phyloP scores from a whole-genome alignment of 2,329 filamentous ascomycete genomes.

The Colletotrichum sp. region DNA sequence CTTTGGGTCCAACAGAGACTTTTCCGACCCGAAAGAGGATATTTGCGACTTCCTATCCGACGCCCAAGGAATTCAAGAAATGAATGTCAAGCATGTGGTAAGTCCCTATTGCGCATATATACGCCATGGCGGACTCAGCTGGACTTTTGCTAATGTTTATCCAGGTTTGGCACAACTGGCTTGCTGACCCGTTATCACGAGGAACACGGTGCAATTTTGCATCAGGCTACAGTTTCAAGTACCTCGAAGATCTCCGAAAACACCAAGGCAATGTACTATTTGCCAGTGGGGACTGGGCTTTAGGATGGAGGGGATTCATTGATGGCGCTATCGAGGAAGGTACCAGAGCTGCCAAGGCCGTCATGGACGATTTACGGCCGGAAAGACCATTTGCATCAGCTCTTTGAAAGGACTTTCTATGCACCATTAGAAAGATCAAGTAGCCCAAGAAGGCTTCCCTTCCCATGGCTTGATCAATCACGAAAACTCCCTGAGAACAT shows the following conservation, averaged over 20 bases:
- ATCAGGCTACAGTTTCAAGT: slow-evolving; percentile 25
- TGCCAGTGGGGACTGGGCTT: slow-evolving; percentile 30
- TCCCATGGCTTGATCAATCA: not conserved
- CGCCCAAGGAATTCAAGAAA: slow-evolving; percentile 37
- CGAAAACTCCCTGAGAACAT: not conserved
- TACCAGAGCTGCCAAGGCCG: not conserved
- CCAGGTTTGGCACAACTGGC: slow-evolving; percentile 24
- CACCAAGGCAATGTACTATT: slow-evolving; percentile 29
- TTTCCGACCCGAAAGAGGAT: slow-evolving; percentile 23
- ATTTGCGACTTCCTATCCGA: slow-evolving; percentile 45
- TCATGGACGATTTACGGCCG: not conserved
- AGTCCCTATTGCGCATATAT: not conserved
- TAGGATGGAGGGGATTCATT: slow-evolving; percentile 30
- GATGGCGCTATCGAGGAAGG: slow-evolving; percentile 33
- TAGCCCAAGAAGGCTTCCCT: not conserved
- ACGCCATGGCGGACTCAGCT: not conserved
- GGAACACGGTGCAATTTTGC: slow-evolving; percentile 21
- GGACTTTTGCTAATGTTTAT: not conserved
- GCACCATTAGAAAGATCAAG: not conserved
- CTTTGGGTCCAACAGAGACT: slow-evolving; percentile 29
- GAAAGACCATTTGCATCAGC: not conserved
- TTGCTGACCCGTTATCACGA: slow-evolving; percentile 26
- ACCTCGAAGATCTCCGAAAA: slow-evolving; percentile 27
- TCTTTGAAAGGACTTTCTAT: not conserved
- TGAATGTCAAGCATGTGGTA: slow-evolving; percentile 24